Conservation (phyloP, 257 asterid genomes). For the Solanum arcanum region DNA sequence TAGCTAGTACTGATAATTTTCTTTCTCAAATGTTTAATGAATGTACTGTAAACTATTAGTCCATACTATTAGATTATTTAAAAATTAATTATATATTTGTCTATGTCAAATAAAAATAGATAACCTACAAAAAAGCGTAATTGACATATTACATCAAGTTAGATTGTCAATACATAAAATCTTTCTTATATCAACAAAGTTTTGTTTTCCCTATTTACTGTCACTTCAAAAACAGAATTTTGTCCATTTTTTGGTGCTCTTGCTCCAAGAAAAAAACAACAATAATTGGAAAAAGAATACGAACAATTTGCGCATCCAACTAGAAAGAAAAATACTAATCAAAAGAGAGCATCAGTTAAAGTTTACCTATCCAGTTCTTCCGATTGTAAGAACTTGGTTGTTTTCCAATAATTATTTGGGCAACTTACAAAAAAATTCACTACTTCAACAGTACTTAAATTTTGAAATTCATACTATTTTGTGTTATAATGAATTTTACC, state of each 20-base stretch:
- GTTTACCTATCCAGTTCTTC: conserved; percentile 47
- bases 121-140: not conserved
- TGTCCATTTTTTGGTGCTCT: not conserved
- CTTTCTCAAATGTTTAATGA: not conserved
- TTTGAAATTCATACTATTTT: not conserved
- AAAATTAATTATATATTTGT: not conserved
- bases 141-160: not conserved
- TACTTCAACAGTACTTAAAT: not conserved
- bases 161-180: not conserved
- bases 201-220: not conserved
- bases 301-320: not conserved
- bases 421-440: not conserved
- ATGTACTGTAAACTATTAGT: not conserved
- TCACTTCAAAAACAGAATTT: not conserved
- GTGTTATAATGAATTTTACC: not conserved
- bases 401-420: conserved; percentile 32
- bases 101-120: not conserved
- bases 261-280: not conserved
- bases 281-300: not conserved
- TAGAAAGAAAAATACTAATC: not conserved
- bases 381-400: conserved; percentile 38
- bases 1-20: not conserved
- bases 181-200: not conserved
- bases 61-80: not conserved
- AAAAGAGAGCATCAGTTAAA: not conserved